Base-by-base conservation (phyloP, 2,329 filamentous ascomycete genomes). In the Ceratocystis cubensis region DNA sequence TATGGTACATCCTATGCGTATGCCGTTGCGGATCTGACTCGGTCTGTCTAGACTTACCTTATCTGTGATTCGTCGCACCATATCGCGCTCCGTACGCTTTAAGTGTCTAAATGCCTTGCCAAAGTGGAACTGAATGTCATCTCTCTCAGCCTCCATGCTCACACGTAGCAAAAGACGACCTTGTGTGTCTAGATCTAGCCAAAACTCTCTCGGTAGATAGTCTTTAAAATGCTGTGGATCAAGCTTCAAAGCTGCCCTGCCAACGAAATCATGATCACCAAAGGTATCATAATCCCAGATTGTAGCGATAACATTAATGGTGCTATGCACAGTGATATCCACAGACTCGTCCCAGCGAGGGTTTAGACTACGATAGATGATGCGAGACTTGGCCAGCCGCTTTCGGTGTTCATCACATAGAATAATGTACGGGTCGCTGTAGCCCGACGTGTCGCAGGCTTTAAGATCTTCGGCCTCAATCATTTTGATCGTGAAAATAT, bases 241-340 rank as follows among this genome's bases (percentile, higher is more conserved):
- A n/a, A 99, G 81, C 76, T 99, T 99, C 70, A 99, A 81, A 22
- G 91, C 96, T n/a, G 94, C 97, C 69, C 94, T 85, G 30, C 94
- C 94, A 45, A 97, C 91, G 74, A 96, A 97, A 73, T 99, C 94
- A 73, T 99, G 94, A 73, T 97, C 94, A 65, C 94, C 94, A 71
- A 99, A 87, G 15, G 91, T 91, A 77, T 99, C 94, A 81, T 94
- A 96, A 76, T 99, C 94, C 94, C 94, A 99, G 53, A 97, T 88
- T 0, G 94, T 99, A 41, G 93, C 92, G 72, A 97, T 95, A 70
- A 99, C 85, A 72, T 97, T 96, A 67, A 99, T 82, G 10, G 94
- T 86, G 0, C 92, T 91, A 69, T 89, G 88, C 0, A 96, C 96
- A 22, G 91, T 94, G 70, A 99, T 96, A 73, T 99, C 94, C 62